Conservation (phyloP, 345 rosid genomes). For the Hypericum androsaemum region DNA sequence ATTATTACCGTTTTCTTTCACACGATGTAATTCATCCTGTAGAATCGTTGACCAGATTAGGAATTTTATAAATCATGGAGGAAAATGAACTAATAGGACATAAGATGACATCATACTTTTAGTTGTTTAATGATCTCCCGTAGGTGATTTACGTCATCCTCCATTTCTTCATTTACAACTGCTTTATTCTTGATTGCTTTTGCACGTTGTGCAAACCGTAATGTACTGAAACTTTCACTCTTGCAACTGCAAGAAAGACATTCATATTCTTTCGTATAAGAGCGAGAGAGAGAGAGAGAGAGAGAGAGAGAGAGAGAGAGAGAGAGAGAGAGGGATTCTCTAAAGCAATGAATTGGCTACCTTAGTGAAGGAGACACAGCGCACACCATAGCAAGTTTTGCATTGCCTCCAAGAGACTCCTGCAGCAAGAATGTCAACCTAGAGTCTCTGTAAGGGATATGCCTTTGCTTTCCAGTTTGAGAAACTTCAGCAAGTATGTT, state of each 20-base stretch:
- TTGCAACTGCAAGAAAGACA: conserved; percentile 55
- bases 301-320: background rate
- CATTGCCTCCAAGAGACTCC: conserved; percentile 99
- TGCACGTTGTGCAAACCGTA: conserved; percentile 96
- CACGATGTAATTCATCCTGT: conserved; percentile 86
- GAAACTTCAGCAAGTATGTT: conserved; percentile 98
- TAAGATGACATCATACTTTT: conserved; percentile 39
- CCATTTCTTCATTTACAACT: conserved; percentile 92
- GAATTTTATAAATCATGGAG: too few species aligned
- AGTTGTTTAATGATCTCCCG: conserved; percentile 86
- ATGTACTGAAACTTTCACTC: conserved; percentile 88
- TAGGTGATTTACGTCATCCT: conserved; percentile 79
- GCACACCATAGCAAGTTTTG: conserved; percentile 93
- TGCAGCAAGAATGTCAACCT: conserved; percentile 90
- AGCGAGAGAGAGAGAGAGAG: background rate
- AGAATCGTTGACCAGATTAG: conserved; percentile 1
- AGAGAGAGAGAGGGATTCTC: background rate
- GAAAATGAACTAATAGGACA: too few species aligned
- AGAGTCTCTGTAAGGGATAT: conserved; percentile 98
- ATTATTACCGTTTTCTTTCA: conserved; percentile 62
- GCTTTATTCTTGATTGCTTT: conserved; percentile 95
- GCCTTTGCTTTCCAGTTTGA: conserved; percentile 93
- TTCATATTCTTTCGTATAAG: conserved; percentile 1
- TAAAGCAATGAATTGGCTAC: conserved; percentile 24
- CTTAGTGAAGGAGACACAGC: conserved; percentile 88